Evolutionary conservation across 1,284 basidiomycete genomes (phyloP), one percentile per base, ranked within the genome.

Genomic region (Meripilus lineatus): DNA sequence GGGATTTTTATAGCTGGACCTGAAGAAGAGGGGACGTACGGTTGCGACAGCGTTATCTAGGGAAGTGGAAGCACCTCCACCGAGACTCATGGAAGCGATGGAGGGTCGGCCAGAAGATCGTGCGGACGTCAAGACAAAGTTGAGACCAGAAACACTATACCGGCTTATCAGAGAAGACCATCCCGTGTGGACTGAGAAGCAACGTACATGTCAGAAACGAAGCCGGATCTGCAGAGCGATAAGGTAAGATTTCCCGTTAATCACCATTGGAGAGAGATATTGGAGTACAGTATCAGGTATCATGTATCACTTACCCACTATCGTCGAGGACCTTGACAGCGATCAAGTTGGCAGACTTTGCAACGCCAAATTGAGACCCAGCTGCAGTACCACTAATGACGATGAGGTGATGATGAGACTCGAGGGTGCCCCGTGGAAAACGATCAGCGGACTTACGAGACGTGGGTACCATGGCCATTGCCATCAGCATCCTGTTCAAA

Each of bases 321-420:
- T 76, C 72, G 34, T 76, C 75, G 47, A 88, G 73, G 17, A 88
- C 84, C 69, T 88, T 87, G 68, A 88, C 84, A 39, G 84, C 84
- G 49, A 84, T 75, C 48, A 88, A 56, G 49, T 71, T 71, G 40
- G 79, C 81, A 52, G 68, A 68, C 68, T 86, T 88, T 47, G 84
- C 84, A 30, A 87, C 81, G 63, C 85, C 85, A 59, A 79, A 86
- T 52, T 75, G 56, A 50, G 62, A 61, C 14, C 78, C 79, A 21
- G 70, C 84, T 42, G 75, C 73, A 32, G 72, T 75, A 28, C 73
- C 74, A 22, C 54, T 55, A 68, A 65, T 55, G 69, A n/a, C n/a
- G n/a, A n/a, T n/a, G n/a, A n/a, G n/a, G 72, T 61, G 77, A 73
- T 40, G 70, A 75, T 4, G 25, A 17, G 23, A 10, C 4, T 5